phyloP scores from a whole-genome alignment of 2,329 filamentous ascomycete species.

The Calonectria ilicicola region DNA sequence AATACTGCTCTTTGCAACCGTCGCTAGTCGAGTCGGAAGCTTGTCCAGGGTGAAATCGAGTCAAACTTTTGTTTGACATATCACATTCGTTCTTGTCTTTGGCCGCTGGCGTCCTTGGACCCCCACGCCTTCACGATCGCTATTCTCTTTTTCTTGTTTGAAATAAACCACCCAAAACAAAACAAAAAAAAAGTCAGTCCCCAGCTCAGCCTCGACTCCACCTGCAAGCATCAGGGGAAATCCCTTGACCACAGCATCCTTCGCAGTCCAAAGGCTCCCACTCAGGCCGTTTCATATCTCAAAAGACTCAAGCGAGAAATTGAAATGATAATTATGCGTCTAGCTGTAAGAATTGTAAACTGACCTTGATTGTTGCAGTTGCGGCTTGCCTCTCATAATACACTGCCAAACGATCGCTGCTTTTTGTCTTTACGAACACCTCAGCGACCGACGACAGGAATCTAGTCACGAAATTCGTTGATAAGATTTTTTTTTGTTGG shows the following conservation, averaged over 20 bases:
- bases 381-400: slow-evolving; percentile 27
- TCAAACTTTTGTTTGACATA: slow-evolving; percentile 49
- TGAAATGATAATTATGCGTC: not conserved
- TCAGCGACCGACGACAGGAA: slow-evolving; percentile 27
- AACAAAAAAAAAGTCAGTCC: slow-evolving; percentile 41
- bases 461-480: slow-evolving; percentile 25
- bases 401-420: slow-evolving; percentile 23
- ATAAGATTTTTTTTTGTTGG: slow-evolving; percentile 37
- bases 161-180: slow-evolving; percentile 22
- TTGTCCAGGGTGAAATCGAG: slow-evolving; percentile 62
- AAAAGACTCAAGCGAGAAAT: not conserved
- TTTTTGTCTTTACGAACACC: slow-evolving; percentile 11
- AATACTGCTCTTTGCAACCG: slow-evolving; percentile 32
- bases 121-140: slow-evolving; percentile 51
- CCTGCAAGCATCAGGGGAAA: slow-evolving; percentile 20
- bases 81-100: slow-evolving; percentile 54
- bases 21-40: slow-evolving; percentile 40
- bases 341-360: not conserved
- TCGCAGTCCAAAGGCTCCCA: not conserved
- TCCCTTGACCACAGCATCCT: not conserved
- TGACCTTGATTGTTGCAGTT: slow-evolving; percentile 20
- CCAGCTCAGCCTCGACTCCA: slow-evolving; percentile 15
- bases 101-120: slow-evolving; percentile 71
- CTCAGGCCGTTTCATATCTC: not conserved
- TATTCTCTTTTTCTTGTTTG: slow-evolving; percentile 45